phyloP scores from a whole-genome alignment of 2,329 filamentous ascomycete genomes.

The Beauveria rudraprayagi region DNA sequence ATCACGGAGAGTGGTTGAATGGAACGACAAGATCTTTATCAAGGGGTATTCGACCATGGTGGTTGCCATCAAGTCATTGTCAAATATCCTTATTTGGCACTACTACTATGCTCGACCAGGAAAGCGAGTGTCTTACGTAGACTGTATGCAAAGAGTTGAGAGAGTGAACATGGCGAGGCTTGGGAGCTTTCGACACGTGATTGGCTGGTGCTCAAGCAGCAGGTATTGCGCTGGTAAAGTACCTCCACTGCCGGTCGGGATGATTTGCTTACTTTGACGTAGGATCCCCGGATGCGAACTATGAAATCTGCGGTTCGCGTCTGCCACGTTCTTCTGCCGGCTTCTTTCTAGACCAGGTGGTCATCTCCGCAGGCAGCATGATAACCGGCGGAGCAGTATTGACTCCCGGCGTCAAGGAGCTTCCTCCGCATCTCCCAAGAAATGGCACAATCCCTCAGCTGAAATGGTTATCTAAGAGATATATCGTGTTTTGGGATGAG shows the following conservation, averaged over 20 bases:
- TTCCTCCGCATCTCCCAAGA: neutral
- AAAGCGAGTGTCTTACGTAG: neutral
- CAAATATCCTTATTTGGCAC: neutral
- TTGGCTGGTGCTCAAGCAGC: neutral
- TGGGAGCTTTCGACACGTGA: neutral
- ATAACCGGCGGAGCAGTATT: neutral
- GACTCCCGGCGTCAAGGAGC: neutral
- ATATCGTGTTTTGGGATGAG: conserved; percentile 20
- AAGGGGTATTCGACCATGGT: neutral
- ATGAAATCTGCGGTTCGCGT: neutral
- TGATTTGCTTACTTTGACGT: neutral
- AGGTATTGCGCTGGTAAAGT: neutral
- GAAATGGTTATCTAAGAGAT: conserved; percentile 15
- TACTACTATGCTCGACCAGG: neutral
- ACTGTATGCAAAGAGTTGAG: neutral
- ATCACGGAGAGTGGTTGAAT: neutral
- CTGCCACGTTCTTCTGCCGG: neutral
- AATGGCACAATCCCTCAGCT: conserved; percentile 12
- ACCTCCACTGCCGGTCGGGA: neutral
- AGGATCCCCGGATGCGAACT: neutral
- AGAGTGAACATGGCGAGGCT: neutral
- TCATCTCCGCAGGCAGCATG: neutral
- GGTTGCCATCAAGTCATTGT: neutral
- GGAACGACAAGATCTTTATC: neutral
- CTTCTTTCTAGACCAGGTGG: neutral